Base-by-base conservation (phyloP, 23 red algal genomes). In the Gracilaria domingensis region DNA sequence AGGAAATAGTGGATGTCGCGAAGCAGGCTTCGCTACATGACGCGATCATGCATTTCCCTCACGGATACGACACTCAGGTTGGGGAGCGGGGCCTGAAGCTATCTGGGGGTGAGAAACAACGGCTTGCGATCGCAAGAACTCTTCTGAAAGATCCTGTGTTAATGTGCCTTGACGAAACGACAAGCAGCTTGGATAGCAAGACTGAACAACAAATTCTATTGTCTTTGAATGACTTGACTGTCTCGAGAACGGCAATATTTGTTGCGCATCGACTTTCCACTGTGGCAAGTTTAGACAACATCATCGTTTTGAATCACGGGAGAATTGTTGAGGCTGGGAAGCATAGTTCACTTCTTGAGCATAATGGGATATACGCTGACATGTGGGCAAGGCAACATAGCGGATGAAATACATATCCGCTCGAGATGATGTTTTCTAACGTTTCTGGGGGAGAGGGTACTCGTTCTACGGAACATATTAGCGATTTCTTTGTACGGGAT, bases 51-150 rank as follows among this genome's bases (percentile, higher is more conserved):
- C 33, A 39, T 24, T 92, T 98, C 65, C 89, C 97, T 14, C 74
- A 85, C 20, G 93, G 93, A 1, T 98, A 98, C 38, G 89, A 95
- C 4, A 96, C 97, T 11, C 59, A 92, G 35, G 97, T 98, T 28
- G 97, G 97, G 32, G 97, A 98, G 48, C 80, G 93, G 8, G 97
- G 97, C 13, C 49, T 93, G 35, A 95, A 95, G 37, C 83, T 98
- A 17, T 95, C 92, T 6, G 97, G 97, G 40, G 97, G 97, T 34
- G 97, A 98, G 66, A 95, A 95, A 84, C 96, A 98, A 72, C 49
- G 95, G 21, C 56, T 98, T 14, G 95, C 95, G 13, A 98, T 98
- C 8, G 97, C 97, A 5, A 40, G 97, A 9, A 93, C 97, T 42
- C 76, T 98, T 55, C 87, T 98, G 16, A 95, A 95, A 40, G 76